phyloP scores from a whole-genome alignment of 441 rosid genomes.

The Theobroma grandiflorum region DNA sequence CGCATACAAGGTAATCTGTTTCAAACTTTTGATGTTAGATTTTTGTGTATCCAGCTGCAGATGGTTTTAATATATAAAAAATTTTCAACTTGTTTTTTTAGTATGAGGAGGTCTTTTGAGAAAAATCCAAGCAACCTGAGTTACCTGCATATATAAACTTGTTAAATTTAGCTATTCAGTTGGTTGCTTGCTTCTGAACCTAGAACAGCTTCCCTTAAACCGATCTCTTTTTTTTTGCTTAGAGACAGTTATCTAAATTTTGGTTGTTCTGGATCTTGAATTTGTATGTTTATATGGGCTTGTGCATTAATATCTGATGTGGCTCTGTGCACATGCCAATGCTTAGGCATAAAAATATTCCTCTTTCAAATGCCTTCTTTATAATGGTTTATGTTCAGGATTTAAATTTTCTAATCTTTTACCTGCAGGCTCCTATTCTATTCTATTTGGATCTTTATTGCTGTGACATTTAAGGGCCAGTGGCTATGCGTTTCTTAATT shows the following conservation, averaged over 20 bases:
- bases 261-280: too few species aligned
- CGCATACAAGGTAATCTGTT: conserved; percentile 26
- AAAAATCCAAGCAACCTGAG: neutral
- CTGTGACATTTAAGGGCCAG: neutral
- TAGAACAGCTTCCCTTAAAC: neutral
- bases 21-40: neutral
- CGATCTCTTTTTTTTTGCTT: too few species aligned
- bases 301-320: too few species aligned
- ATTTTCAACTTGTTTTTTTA: neutral
- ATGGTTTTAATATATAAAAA: neutral
- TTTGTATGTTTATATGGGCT: too few species aligned
- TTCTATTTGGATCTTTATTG: neutral
- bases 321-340: neutral
- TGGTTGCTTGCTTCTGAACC: neutral
- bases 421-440: neutral
- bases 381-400: neutral
- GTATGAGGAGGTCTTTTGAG: neutral
- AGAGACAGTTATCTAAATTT: neutral
- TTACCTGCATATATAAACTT: neutral
- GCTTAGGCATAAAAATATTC: neutral
- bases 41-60: neutral
- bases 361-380: neutral
- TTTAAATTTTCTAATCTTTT: neutral
- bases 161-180: neutral
- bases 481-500: neutral